These are phyloP conservation scores for Leishmania tropica DNA, from an alignment of 208 protist species.

Conservation along the genomic window DNA sequence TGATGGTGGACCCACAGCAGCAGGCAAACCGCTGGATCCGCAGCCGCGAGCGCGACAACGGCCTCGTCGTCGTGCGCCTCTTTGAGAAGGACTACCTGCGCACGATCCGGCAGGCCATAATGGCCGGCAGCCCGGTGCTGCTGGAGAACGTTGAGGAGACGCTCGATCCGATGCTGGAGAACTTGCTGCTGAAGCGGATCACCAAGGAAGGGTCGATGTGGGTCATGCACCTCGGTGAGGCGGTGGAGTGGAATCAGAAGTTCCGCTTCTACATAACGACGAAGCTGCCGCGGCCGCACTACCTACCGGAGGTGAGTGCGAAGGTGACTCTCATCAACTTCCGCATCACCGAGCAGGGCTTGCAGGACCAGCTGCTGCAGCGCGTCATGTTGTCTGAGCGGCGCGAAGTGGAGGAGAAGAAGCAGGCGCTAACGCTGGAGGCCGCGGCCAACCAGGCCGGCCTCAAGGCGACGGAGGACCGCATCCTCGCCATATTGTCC, in stretches of 20 bases:
- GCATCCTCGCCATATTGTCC: slow-evolving; percentile 92
- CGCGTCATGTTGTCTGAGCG: slow-evolving; percentile 95
- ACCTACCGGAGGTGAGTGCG: slow-evolving; percentile 96
- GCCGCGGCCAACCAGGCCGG: slow-evolving; percentile 89
- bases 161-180: slow-evolving; percentile 97
- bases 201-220: slow-evolving; percentile 89
- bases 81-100: slow-evolving; percentile 86
- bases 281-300: slow-evolving; percentile 97
- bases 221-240: slow-evolving; percentile 96
- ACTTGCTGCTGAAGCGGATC: slow-evolving; percentile 95
- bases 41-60: slow-evolving; percentile 88
- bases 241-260: slow-evolving; percentile 95
- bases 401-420: slow-evolving; percentile 96
- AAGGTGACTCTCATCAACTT: slow-evolving; percentile 98
- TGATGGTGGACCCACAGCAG: slow-evolving; percentile 94
- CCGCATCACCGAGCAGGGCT: slow-evolving; percentile 95
- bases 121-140: slow-evolving; percentile 93
- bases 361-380: slow-evolving; percentile 97
- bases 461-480: slow-evolving; percentile 90
- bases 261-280: slow-evolving; percentile 99
- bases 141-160: slow-evolving; percentile 97
- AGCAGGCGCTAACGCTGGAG: slow-evolving; percentile 93
- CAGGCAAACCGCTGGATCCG: slow-evolving; percentile 96
- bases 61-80: slow-evolving; percentile 82
- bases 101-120: slow-evolving; percentile 93